phyloP scores from a whole-genome alignment of 179 eudicot genomes.

The Beta macrorhiza region DNA sequence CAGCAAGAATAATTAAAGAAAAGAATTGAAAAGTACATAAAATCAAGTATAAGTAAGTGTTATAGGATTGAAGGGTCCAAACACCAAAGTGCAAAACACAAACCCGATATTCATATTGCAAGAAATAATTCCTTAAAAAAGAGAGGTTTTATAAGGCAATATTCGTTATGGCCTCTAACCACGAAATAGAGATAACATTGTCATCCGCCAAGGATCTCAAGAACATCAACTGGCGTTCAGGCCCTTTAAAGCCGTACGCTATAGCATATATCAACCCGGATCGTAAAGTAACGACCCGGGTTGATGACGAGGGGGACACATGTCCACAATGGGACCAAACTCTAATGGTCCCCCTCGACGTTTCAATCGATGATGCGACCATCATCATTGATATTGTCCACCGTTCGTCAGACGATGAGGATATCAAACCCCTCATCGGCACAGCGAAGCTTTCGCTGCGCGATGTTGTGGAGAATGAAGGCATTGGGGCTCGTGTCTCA shows the following conservation, averaged over 20 bases:
- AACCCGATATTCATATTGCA: not conserved
- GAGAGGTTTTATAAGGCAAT: not conserved
- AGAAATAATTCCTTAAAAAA: not conserved
- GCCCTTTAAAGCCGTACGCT: conserved; percentile 61
- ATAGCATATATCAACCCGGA: conserved; percentile 72
- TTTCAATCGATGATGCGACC: conserved; percentile 54
- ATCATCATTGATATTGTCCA: conserved; percentile 62
- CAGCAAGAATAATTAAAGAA: not conserved
- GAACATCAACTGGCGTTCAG: conserved; percentile 84
- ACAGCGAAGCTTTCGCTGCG: conserved; percentile 50
- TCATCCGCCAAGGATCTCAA: conserved; percentile 71
- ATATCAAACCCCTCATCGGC: conserved; percentile 67
- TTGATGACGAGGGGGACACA: conserved; percentile 58
- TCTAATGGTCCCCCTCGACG: conserved; percentile 46
- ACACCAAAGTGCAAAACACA: not conserved
- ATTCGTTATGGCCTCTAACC: conserved; percentile 30
- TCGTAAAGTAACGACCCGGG: conserved; percentile 45
- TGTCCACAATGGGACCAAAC: conserved; percentile 60
- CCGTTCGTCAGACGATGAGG: conserved; percentile 41
- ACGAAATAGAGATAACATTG: conserved; percentile 55
- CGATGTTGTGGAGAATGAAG: conserved; percentile 55
- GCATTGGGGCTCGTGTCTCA: conserved; percentile 33
- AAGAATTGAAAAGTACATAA: not conserved
- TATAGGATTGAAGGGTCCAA: not conserved
- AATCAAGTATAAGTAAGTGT: not conserved